These are phyloP conservation scores for Flaveria brownii DNA, from an alignment of 129 eudicot species.

Conservation along the genomic window DNA sequence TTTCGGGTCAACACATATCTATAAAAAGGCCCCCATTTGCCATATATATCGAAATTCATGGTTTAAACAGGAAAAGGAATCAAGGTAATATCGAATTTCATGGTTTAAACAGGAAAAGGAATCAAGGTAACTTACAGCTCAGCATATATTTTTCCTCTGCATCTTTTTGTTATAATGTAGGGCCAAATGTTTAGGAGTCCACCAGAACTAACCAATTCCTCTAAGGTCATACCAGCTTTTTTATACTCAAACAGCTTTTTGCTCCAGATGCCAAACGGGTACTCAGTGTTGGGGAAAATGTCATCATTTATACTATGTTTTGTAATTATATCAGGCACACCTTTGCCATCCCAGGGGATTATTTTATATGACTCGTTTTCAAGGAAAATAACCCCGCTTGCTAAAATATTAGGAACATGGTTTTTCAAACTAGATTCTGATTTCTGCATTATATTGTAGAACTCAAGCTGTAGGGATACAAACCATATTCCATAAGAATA, in stretches of 20 bases:
- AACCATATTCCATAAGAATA: constrained; percentile 20
- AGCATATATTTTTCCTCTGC: constrained; percentile 78
- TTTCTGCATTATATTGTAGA: constrained; percentile 50
- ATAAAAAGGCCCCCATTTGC: not conserved
- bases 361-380: constrained; percentile 56
- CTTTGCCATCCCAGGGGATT: constrained; percentile 81
- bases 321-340: constrained; percentile 60
- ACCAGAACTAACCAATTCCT: constrained; percentile 42
- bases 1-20: not conserved
- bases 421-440: constrained; percentile 52
- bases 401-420: constrained; percentile 64
- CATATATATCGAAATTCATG: not conserved
- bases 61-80: constrained; percentile 5
- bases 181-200: constrained; percentile 65
- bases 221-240: constrained; percentile 48
- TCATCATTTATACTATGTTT: constrained; percentile 35
- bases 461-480: constrained; percentile 67
- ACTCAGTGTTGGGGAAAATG: constrained; percentile 37
- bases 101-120: not conserved
- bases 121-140: constrained; percentile 63
- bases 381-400: constrained; percentile 65
- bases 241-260: constrained; percentile 62
- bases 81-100: constrained; percentile 17
- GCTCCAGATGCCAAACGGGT: constrained; percentile 81
- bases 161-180: constrained; percentile 75